Percentiles rank a stretch among this genome's conserved stretches.
Evolutionary conservation across 2,329 filamentous ascomycete species (phyloP).

Genomic region (Aspergillus sp.): DNA sequence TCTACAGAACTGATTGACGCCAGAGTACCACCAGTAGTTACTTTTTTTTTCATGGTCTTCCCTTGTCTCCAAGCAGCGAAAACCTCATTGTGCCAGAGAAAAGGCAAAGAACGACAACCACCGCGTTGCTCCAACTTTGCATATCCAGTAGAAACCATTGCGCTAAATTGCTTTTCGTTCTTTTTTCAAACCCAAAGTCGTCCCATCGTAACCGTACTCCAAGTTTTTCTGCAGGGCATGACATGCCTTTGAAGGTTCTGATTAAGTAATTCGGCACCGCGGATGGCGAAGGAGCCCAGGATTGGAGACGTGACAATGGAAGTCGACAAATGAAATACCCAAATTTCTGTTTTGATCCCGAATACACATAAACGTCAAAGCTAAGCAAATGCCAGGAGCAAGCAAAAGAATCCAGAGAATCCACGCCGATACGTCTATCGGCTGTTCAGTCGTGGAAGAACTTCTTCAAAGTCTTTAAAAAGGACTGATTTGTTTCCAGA

Average conservation of each 20-base stretch:
- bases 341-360: constrained; percentile 20
- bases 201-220: not conserved
- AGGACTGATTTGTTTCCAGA: constrained; percentile 23
- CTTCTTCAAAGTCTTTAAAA: constrained; percentile 25
- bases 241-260: not conserved
- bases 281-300: not conserved
- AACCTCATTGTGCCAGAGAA: not conserved
- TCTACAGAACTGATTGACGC: constrained; percentile 20
- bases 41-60: not conserved
- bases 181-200: not conserved
- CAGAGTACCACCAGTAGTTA: constrained; percentile 9
- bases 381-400: constrained; percentile 4
- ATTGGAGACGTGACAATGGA: not conserved
- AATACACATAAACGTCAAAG: not conserved
- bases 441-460: not conserved
- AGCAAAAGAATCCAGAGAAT: constrained; percentile 16
- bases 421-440: constrained; percentile 9
- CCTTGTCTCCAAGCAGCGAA: not conserved
- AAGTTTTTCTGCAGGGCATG: no score
- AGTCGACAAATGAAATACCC: constrained; percentile 11
- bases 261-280: not conserved
- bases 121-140: not conserved
- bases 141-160: not conserved
- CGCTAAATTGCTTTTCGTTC: not conserved
- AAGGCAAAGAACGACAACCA: not conserved